phyloP scores from a whole-genome alignment of 2,329 filamentous ascomycete species.

The Seiridium unicorne region DNA sequence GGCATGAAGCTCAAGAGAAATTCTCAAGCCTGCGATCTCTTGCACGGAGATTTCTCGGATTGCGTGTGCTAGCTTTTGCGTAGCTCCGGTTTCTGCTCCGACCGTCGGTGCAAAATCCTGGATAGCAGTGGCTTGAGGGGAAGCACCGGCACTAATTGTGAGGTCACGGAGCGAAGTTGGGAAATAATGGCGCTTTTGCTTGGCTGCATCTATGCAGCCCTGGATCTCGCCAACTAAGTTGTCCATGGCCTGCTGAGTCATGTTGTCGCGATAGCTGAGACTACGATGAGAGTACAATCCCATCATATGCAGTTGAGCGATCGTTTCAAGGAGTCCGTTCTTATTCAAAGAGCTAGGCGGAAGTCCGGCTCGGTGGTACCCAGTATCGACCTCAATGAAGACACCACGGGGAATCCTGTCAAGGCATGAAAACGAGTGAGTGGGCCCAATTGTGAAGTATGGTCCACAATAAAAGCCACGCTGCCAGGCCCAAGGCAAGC shows the following conservation, averaged over 20 bases:
- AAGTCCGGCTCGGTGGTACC: not conserved
- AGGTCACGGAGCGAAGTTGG: not conserved
- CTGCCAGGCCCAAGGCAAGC: too few relatives aligned
- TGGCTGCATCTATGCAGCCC: not conserved
- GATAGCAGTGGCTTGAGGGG: not conserved
- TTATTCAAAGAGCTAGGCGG: not conserved
- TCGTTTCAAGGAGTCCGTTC: not conserved
- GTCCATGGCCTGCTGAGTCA: not conserved
- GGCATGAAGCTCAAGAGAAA: not conserved
- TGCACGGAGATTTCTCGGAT: not conserved
- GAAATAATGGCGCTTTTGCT: not conserved
- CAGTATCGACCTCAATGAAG: not conserved
- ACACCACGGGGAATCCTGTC: not conserved
- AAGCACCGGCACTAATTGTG: not conserved
- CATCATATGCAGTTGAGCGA: not conserved
- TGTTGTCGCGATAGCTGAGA: not conserved
- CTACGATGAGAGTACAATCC: not conserved
- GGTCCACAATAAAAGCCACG: too few relatives aligned
- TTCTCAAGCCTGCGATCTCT: not conserved
- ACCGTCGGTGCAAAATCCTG: not conserved
- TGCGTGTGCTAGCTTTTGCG: not conserved
- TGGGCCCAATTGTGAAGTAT: too few relatives aligned
- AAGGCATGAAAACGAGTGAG: too few relatives aligned
- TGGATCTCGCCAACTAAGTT: not conserved
- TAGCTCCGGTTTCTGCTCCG: not conserved